Conservation (phyloP, 495 filamentous ascomycete genomes). For the Hypoxylon fragiforme region DNA sequence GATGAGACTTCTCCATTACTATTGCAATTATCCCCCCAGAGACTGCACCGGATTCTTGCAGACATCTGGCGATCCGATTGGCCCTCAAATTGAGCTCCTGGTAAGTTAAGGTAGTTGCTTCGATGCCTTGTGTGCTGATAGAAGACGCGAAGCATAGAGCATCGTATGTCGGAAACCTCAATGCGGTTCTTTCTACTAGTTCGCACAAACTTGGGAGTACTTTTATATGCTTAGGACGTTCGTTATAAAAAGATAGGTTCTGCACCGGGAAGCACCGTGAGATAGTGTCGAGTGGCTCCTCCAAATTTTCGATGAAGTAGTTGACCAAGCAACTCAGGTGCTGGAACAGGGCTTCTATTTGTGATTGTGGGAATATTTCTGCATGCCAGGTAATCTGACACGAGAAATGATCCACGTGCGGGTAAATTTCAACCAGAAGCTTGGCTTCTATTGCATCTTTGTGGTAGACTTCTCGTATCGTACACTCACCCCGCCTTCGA, state of each 20-base stretch:
- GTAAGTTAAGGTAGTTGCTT: slow-evolving; percentile 59
- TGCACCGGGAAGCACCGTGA: slow-evolving; percentile 38
- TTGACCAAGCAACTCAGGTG: slow-evolving; percentile 42
- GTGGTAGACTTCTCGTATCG: slow-evolving; percentile 55
- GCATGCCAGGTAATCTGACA: slow-evolving; percentile 57
- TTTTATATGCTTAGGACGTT: slow-evolving; percentile 19
- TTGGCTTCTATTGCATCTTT: slow-evolving; percentile 73
- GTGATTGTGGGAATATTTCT: slow-evolving; percentile 44
- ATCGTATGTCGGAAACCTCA: slow-evolving; percentile 49
- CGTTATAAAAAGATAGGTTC: slow-evolving; percentile 61
- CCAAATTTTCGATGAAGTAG: slow-evolving; percentile 45
- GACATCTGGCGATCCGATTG: slow-evolving; percentile 64
- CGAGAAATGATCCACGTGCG: slow-evolving; percentile 54
- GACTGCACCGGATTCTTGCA: slow-evolving; percentile 50
- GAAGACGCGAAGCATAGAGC: slow-evolving; percentile 63
- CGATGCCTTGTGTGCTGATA: slow-evolving; percentile 39
- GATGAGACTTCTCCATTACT: slow-evolving; percentile 68
- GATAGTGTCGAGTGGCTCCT: slow-evolving; percentile 37
- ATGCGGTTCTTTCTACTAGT: slow-evolving; percentile 57
- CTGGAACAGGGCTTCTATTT: slow-evolving; percentile 52
- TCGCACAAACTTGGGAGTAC: slow-evolving; percentile 45
- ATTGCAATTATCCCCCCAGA: slow-evolving; percentile 64
- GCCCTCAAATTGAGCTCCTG: slow-evolving; percentile 60
- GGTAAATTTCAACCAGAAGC: slow-evolving; percentile 72
- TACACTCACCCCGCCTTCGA: slow-evolving; percentile 26